Evolutionary conservation across 139 green algal genomes (phyloP), one percentile per base, ranked within the genome.

Genomic region (Micractinium conductrix): DNA sequence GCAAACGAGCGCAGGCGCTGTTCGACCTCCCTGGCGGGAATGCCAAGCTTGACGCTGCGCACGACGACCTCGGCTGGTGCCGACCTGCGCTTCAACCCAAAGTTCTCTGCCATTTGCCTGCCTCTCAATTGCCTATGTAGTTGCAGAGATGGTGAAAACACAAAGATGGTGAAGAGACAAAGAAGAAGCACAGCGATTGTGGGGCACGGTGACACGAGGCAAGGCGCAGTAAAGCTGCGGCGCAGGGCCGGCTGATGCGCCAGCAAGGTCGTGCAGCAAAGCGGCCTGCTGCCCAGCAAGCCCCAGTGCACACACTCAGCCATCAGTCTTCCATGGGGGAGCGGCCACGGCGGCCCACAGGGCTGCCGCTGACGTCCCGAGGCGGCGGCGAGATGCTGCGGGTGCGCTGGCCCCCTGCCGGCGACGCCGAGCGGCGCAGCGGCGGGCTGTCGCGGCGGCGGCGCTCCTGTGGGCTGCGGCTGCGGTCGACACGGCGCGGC

Each of bases 241-340:
- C n/a, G n/a, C n/a, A n/a, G n/a, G n/a, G n/a, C n/a, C n/a, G n/a
- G n/a, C n/a, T n/a, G n/a, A n/a, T n/a, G n/a, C n/a, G n/a, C n/a
- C n/a, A n/a, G n/a, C n/a, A n/a, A n/a, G n/a, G n/a, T n/a, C n/a
- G n/a, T n/a, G 58, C 58, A 35, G 53, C 2, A 4, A 67, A 37
- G 58, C 55, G 21, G 24, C 26, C 26, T 14, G 21, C 21, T 35
- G 58, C 26, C 58, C 10, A 7, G 28, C 19, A 67, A 6, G 17
- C 10, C 24, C 26, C 2, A n/a, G 9, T 28, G 22, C 58, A 67
- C 58, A 26, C 58, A 37, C 26, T 28, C 55, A 16, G 58, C 58
- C 58, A 37, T 72, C 43, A 78, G 10, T 78, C 71, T 4, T 78
- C 71, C 40, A 74, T 74, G 35, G 67, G 33, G 67, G 33, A 48